Base-by-base conservation (phyloP, 768 basidiomycete genomes). In the Russula virescens region DNA sequence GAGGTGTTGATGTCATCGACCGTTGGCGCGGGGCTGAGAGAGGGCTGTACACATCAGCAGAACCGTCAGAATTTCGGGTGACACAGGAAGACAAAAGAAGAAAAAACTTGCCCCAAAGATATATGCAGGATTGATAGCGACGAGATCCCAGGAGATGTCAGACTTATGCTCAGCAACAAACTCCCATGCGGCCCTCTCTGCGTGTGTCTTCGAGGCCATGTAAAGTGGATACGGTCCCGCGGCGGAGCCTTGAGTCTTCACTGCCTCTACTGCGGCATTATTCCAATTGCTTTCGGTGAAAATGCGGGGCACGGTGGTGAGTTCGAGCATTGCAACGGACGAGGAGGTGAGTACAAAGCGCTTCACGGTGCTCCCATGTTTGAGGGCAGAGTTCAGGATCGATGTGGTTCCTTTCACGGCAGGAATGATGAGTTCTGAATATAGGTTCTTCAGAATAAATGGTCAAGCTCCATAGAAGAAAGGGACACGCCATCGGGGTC, bases 331-430 rank as follows among this genome's bases (percentile, higher is more conserved):
- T 2, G 83, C 71, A 10, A 82, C 84, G 50, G 74, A 73, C 1
- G 86, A 87, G 0, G 83, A 83, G 1, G 84, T 85, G 62, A 87
- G 71, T 19, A 89, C 79, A 19, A 90, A 73, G 42, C 89, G 81
- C 71, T 85, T 81, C 66, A 89, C 72, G 8, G 67, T 73, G 21
- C 66, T 85, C 83, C 77, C 79, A 65, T 82, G 68, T 70, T 83
- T 85, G 60, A 80, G 69, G 11, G 83, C 79, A 46, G 83, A 83
- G 63, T 82, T 74, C 31, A 93, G 74, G 16, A 92, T 76, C 10
- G 83, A 79, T 1, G 81, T 68, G 0, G 90, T 92, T 1, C 91
- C 90, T 2, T 82, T 74, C 5, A 92, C 81, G 28, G 91, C 91
- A 6, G 91, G 90, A n/a, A 71, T 72, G 63, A 89, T 83, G 47